Conservation (phyloP, 306 rosid genomes). For the Vicia faba region DNA sequence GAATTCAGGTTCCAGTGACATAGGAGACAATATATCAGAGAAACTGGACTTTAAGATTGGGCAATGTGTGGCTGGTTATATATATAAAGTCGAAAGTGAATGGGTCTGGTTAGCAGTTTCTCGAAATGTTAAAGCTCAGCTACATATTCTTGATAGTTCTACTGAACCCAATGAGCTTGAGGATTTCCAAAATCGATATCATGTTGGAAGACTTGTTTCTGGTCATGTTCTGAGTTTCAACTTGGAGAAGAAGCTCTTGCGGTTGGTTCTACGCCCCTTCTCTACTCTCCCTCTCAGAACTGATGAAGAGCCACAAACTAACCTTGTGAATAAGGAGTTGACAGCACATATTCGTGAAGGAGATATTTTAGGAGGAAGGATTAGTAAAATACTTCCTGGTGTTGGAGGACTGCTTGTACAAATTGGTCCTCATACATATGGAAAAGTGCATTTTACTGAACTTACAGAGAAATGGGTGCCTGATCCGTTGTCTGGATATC, state of each 20-base stretch:
- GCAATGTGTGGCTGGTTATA: conserved; percentile 69
- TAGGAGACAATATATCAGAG: conserved; percentile 41
- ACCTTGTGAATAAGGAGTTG: conserved; percentile 36
- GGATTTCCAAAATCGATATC: conserved; percentile 62
- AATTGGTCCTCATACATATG: conserved; percentile 71
- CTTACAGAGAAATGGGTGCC: conserved; percentile 65
- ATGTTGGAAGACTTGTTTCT: conserved; percentile 64
- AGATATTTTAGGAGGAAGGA: conserved; percentile 69
- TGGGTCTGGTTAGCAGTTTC: conserved; percentile 85
- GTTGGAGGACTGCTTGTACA: conserved; percentile 83
- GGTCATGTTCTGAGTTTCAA: conserved; percentile 61
- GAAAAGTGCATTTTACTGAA: conserved; percentile 82
- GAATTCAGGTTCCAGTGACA: conserved; percentile 56
- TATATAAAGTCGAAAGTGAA: conserved; percentile 71
- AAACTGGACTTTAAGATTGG: conserved; percentile 60
- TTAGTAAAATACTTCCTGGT: conserved; percentile 76
- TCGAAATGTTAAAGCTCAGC: conserved; percentile 66
- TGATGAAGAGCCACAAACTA: conserved; percentile 39
- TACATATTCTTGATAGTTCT: conserved; percentile 79
- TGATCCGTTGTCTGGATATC: conserved; percentile 78
- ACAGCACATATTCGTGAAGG: conserved; percentile 63
- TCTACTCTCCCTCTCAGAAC: conserved; percentile 34
- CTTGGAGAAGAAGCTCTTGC: conserved; percentile 64
- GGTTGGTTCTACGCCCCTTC: conserved; percentile 53
- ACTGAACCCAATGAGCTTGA: conserved; percentile 74